Evolutionary conservation across 768 basidiomycete genomes (phyloP).

Genomic region (Myochromella boudieri): DNA sequence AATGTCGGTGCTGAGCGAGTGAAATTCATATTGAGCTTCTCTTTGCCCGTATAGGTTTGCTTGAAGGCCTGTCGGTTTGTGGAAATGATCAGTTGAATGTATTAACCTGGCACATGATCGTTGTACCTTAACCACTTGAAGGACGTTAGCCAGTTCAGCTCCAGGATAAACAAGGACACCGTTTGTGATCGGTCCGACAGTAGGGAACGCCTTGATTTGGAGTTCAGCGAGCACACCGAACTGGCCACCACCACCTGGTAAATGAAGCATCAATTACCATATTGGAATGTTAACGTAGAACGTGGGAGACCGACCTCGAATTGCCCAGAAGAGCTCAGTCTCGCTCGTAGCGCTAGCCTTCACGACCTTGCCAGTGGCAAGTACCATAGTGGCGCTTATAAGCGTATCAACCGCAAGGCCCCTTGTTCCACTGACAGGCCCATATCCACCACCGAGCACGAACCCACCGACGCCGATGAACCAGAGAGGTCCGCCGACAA

Average conservation of each 20-base stretch:
- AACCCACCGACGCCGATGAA: constrained; percentile 6
- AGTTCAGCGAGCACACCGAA: constrained; percentile 23
- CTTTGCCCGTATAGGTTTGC: constrained; percentile 2
- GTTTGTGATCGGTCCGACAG: constrained; percentile 3
- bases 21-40: constrained; percentile 8
- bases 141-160: constrained; percentile 12
- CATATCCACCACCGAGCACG: constrained; percentile 14
- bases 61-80: constrained; percentile 4
- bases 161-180: constrained; percentile 17
- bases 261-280: not conserved
- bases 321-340: constrained; percentile 27
- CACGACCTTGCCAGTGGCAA: constrained; percentile 20
- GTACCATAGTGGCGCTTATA: constrained; percentile 18
- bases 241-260: constrained; percentile 16
- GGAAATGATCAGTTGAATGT: not conserved
- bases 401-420: constrained; percentile 20
- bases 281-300: not conserved
- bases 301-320: constrained; percentile 15
- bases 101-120: not conserved
- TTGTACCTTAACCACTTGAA: constrained; percentile 9
- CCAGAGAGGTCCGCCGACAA: constrained; percentile 16
- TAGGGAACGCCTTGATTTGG: constrained; percentile 14
- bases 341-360: constrained; percentile 15
- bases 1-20: constrained; percentile 9
- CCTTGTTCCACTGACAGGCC: constrained; percentile 4